Percentiles rank a stretch among this genome's conserved stretches.
Evolutionary conservation across 176 grass and related monocot genomes (phyloP).

Genomic region (Cocos nucifera): DNA sequence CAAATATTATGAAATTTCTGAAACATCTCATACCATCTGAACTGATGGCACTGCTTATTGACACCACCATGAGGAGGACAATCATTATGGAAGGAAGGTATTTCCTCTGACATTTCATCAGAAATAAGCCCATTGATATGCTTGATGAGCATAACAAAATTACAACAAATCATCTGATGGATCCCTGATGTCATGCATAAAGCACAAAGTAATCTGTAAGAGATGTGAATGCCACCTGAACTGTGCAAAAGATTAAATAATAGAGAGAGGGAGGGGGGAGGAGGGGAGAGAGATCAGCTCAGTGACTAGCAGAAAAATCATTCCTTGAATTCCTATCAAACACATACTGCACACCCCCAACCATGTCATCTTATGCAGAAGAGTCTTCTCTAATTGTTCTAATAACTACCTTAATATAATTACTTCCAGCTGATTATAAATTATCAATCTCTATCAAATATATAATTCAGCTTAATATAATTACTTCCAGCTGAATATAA

Average conservation of each 20-base stretch:
- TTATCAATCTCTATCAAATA: too few relatives aligned
- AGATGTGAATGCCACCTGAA: constrained; percentile 11
- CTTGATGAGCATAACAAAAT: constrained; percentile 47
- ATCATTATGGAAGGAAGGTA: constrained; percentile 46
- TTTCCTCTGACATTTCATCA: constrained; percentile 42
- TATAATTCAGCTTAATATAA: too few relatives aligned
- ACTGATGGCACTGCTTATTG: constrained; percentile 45
- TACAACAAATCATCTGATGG: constrained; percentile 34
- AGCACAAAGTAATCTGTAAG: constrained; percentile 14
- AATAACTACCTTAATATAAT: too few relatives aligned
- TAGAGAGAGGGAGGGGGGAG: background rate
- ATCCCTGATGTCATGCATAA: constrained; percentile 24
- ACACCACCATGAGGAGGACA: constrained; percentile 21
- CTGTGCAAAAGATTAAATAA: constrained; percentile 8
- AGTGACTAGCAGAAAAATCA: too few relatives aligned
- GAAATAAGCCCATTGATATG: constrained; percentile 63
- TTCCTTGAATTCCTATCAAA: too few relatives aligned
- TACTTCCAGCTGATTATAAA: too few relatives aligned
- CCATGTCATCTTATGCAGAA: too few relatives aligned
- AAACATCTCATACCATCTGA: constrained; percentile 63
- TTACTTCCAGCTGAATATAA: too few relatives aligned
- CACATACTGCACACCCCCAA: too few relatives aligned
- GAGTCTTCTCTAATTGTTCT: too few relatives aligned
- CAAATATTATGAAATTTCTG: constrained; percentile 7
- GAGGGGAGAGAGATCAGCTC: too few relatives aligned